phyloP scores from a whole-genome alignment of 2,329 filamentous ascomycete species.

The Trichoderma sp. region DNA sequence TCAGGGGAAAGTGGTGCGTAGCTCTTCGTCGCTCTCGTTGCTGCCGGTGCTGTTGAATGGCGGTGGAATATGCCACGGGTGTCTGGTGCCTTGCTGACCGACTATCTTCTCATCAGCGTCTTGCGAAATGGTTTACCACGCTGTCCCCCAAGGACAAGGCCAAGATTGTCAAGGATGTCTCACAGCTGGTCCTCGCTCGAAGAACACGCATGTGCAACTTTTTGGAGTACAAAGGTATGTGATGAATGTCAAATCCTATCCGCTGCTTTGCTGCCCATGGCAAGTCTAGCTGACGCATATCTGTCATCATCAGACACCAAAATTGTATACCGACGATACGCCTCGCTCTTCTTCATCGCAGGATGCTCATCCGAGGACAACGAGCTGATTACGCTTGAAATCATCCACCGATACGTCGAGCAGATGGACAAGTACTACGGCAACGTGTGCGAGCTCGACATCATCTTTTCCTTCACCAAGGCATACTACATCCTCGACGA shows the following conservation, averaged over 20 bases:
- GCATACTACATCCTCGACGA: constrained; percentile 99
- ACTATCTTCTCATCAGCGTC: constrained; percentile 61
- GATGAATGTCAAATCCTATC: neutral
- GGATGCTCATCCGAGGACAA: constrained; percentile 97
- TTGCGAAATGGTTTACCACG: constrained; percentile 99
- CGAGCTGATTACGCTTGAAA: constrained; percentile 95
- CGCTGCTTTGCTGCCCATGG: neutral
- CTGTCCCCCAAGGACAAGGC: constrained; percentile 97
- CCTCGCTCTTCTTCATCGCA: constrained; percentile 98
- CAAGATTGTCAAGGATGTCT: constrained; percentile 99
- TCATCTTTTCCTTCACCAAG: constrained; percentile 99
- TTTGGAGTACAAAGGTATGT: constrained; percentile 92
- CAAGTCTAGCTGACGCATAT: neutral
- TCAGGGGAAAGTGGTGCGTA: constrained; percentile 96
- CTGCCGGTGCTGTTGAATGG: neutral
- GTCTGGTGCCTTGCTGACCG: constrained; percentile 1
- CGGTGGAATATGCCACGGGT: neutral
- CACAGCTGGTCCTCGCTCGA: constrained; percentile 91
- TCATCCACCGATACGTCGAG: constrained; percentile 98
- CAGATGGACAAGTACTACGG: constrained; percentile 99
- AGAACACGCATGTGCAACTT: constrained; percentile 99
- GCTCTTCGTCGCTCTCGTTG: constrained; percentile 37
- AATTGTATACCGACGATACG: constrained; percentile 97
- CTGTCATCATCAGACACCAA: constrained; percentile 71
- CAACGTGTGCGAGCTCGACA: constrained; percentile 98